These are phyloP conservation scores for Pseudoturritis turrita DNA, from an alignment of 345 rosid species.

Conservation along the genomic window DNA sequence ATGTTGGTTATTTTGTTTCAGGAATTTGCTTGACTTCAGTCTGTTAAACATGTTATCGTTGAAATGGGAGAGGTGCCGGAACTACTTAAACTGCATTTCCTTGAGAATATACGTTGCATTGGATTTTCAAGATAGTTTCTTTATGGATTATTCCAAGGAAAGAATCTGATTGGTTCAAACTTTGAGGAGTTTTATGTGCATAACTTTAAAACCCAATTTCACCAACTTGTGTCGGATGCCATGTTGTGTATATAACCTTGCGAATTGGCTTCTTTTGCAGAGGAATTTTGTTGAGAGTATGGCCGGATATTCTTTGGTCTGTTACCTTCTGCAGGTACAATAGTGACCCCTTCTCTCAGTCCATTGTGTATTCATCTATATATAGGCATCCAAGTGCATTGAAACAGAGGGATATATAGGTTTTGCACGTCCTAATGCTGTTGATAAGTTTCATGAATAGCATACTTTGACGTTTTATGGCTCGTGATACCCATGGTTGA, in stretches of 20 bases:
- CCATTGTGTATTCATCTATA: not conserved
- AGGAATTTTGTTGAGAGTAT: slow-evolving; percentile 99
- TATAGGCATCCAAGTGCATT: not conserved
- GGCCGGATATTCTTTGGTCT: slow-evolving; percentile 99
- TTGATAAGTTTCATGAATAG: not conserved
- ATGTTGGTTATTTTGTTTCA: slow-evolving; percentile 6
- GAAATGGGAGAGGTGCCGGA: not conserved
- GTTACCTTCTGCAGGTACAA: slow-evolving; percentile 93
- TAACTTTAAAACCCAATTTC: not conserved
- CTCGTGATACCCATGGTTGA: not conserved
- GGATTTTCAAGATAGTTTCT: not conserved
- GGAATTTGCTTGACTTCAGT: not conserved
- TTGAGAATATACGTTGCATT: slow-evolving; percentile 10
- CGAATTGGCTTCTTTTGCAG: slow-evolving; percentile 42
- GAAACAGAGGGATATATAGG: not conserved
- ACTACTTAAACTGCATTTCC: not conserved
- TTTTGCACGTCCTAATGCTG: not conserved
- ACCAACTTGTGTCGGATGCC: not conserved
- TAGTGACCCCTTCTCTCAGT: not conserved
- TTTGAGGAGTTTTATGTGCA: not conserved
- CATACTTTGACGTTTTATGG: not conserved
- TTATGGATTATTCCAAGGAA: not conserved
- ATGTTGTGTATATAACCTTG: slow-evolving; percentile 3
- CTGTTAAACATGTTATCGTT: slow-evolving; percentile 10
- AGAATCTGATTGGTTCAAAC: slow-evolving; percentile 2